Percentiles rank a stretch among this genome's conserved stretches.
Conservation (phyloP, 257 asterid genomes). For the Marsdenia floribunda region DNA sequence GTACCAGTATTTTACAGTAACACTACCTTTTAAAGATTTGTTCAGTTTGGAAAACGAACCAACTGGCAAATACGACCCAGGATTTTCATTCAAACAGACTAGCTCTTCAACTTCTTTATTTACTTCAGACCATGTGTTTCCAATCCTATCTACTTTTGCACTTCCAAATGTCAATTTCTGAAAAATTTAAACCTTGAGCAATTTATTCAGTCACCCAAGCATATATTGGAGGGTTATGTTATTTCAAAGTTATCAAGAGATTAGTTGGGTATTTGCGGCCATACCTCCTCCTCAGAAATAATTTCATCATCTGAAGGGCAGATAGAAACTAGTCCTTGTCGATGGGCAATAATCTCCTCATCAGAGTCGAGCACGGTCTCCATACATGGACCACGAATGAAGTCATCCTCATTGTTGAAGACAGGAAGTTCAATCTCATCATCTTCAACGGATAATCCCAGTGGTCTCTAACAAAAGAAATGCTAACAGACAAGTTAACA, state of each 20-base stretch:
- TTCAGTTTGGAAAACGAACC: slow-evolving; percentile 34
- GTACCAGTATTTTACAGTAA: slow-evolving; percentile 1
- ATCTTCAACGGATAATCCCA: slow-evolving; percentile 34
- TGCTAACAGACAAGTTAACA: slow-evolving; percentile 24
- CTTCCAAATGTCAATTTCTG: slow-evolving; percentile 38
- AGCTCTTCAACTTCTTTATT: slow-evolving; percentile 49
- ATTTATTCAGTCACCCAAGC: slow-evolving; percentile 1
- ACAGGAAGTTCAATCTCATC: slow-evolving; percentile 71
- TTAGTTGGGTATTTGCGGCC: slow-evolving; percentile 8
- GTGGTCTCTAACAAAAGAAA: slow-evolving; percentile 39
- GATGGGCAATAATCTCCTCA: slow-evolving; percentile 21
- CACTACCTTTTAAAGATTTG: slow-evolving; percentile 46
- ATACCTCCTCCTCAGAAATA: slow-evolving; percentile 55
- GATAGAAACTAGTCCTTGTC: slow-evolving; percentile 27
- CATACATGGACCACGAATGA: slow-evolving; percentile 19
- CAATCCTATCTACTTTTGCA: slow-evolving; percentile 26
- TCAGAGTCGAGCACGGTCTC: slow-evolving; percentile 26
- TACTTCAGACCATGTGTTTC: slow-evolving; percentile 44
- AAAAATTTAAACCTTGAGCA: slow-evolving; percentile 18
- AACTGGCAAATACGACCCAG: slow-evolving; percentile 31
- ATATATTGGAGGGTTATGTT: neutral
- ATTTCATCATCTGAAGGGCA: slow-evolving; percentile 46
- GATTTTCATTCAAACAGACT: slow-evolving; percentile 35
- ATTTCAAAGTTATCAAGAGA: slow-evolving; percentile 7
- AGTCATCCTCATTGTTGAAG: slow-evolving; percentile 34